A percentile compares a stretch with the other conserved stretches of the same genome.
These are phyloP conservation scores for Infundibulicybe gibba DNA, from an alignment of 768 basidiomycete genomes.

Conservation along the genomic window DNA sequence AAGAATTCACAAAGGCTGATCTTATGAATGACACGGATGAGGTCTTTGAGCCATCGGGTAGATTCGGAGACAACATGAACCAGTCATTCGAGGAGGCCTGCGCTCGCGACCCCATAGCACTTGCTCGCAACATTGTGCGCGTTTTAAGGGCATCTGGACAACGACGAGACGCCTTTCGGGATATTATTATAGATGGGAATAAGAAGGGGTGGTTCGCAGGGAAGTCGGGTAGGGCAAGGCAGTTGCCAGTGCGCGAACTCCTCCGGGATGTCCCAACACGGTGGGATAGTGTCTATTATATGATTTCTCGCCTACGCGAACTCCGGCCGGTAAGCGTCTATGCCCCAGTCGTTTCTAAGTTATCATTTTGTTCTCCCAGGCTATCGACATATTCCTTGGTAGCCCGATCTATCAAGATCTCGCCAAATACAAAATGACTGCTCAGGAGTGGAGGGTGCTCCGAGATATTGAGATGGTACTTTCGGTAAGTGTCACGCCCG, in stretches of 20 bases:
- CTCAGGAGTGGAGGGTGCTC: background rate
- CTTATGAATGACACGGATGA: background rate
- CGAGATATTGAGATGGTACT: background rate
- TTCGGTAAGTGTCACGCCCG: background rate
- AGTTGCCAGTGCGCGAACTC: no score
- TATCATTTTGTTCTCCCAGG: no score
- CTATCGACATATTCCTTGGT: background rate
- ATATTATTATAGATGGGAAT: slow-evolving; percentile 8
- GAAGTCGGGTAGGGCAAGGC: no score
- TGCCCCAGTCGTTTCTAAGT: no score
- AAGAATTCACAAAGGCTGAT: slow-evolving; percentile 2
- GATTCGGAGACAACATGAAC: no score
- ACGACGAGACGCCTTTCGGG: slow-evolving; percentile 5
- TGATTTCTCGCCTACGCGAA: background rate
- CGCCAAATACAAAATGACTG: background rate
- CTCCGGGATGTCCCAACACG: no score
- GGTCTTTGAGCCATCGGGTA: background rate
- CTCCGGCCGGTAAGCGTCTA: no score
- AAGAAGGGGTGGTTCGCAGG: no score
- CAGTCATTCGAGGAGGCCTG: background rate
- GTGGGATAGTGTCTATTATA: slow-evolving; percentile 5
- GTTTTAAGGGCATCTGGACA: slow-evolving; percentile 10
- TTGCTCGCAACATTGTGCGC: slow-evolving; percentile 3
- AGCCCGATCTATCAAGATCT: background rate
- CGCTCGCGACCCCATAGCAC: background rate